Base-by-base conservation (phyloP, 179 eudicot genomes). In the Amaranthus tricolor region DNA sequence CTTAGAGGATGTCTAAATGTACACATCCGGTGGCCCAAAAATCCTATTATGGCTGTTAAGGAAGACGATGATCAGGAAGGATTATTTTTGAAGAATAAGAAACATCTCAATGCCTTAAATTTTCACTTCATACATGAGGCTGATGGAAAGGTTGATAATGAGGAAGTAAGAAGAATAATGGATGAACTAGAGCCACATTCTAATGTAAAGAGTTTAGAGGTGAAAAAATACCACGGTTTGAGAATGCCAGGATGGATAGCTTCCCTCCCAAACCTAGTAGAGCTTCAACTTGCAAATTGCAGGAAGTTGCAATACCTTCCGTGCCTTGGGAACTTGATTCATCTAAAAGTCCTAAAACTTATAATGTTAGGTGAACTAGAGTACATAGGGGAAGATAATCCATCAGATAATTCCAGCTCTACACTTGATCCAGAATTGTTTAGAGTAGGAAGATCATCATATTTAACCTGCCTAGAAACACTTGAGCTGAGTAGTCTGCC, bases 101-200 rank as follows among this genome's bases (percentile, higher is more conserved):
- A 73, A 57, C 77, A 62, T 63, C 51, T 79, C 7, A 19, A 53
- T 7, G 55, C 6, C 8, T 45, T 74, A 16, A 2, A 0, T 0
- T 7, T 74, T 62, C 3, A 21, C 0, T 74, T 49, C 21, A n/a
- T 12, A 2, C 7, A 5, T 45, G 55, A 19, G 11, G 40, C 17
- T 43, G 54, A 12, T 49, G 52, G 47, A 4, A n/a, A 8, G 8
- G 0, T 5, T 2, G 63, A 13, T 19, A 9, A 44, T 0, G 72
- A 78, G 15, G 74, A 60, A 60, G 45, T 9, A 6, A 6, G 4
- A 31, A 7, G 6, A 0, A 43, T 80, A 47, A 11, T 76, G 49
- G 74, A 62, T 5, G 61, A 77, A 21, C 58, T 80, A 6, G 54
- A 67, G 55, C 83, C 83, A 0, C 80, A 80, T 49, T 8, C 55